Evolutionary conservation across 805 yeast genomes (phyloP).

Genomic region (Kazachstania kunashirensis): DNA sequence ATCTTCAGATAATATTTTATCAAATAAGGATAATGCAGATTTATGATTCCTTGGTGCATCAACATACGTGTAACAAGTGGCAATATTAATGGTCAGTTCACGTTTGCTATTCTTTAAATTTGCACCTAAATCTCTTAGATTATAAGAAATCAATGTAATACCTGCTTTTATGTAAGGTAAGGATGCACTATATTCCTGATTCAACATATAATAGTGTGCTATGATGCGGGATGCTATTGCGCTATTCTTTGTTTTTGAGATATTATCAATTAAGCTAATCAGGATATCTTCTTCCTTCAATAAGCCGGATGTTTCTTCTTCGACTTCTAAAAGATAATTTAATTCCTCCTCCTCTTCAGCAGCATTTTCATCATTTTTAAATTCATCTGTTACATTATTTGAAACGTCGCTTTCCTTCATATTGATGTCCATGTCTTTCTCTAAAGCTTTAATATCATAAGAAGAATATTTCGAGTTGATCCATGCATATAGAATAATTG

Average conservation of each 20-base stretch:
- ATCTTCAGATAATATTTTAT: constrained; percentile 41
- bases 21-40: constrained; percentile 64
- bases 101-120: constrained; percentile 42
- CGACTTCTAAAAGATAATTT: constrained; percentile 20
- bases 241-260: constrained; percentile 36
- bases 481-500: constrained; percentile 53
- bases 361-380: constrained; percentile 10
- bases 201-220: constrained; percentile 47
- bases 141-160: constrained; percentile 42
- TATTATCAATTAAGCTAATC: constrained; percentile 43
- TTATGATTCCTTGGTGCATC: constrained; percentile 86
- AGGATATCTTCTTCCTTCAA: constrained; percentile 38
- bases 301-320: constrained; percentile 17
- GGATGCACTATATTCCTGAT: constrained; percentile 55
- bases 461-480: constrained; percentile 60
- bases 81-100: constrained; percentile 57
- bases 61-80: constrained; percentile 67
- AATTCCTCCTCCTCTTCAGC: constrained; percentile 21
- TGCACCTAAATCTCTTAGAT: constrained; percentile 39
- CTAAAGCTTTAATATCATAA: constrained; percentile 33
- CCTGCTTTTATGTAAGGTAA: constrained; percentile 52
- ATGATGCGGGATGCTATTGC: constrained; percentile 58
- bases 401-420: too few relatives aligned
- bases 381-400: too few relatives aligned
- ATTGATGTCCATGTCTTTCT: constrained; percentile 4